These are phyloP conservation scores for Acer saccharum DNA, from an alignment of 345 rosid genomes.

Conservation along the genomic window DNA sequence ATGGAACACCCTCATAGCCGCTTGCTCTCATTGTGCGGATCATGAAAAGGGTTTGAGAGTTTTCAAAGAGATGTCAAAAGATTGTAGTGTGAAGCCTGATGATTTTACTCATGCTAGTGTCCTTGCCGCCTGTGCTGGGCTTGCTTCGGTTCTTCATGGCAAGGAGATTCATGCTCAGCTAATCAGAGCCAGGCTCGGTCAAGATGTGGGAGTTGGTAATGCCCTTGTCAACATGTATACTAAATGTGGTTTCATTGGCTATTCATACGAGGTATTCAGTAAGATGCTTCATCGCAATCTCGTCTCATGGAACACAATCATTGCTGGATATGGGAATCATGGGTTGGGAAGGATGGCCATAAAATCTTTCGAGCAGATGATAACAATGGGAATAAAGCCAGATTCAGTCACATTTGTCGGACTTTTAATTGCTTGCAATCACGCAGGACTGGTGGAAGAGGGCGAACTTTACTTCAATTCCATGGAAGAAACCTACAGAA, in stretches of 20 bases:
- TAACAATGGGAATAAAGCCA: slow-evolving; percentile 37
- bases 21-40: slow-evolving; percentile 42
- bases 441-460: slow-evolving; percentile 56
- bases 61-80: slow-evolving; percentile 43
- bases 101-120: slow-evolving; percentile 52
- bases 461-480: slow-evolving; percentile 46
- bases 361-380: slow-evolving; percentile 52
- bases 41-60: slow-evolving; percentile 46
- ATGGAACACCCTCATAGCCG: slow-evolving; percentile 53
- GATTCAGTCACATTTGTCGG: slow-evolving; percentile 62
- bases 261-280: slow-evolving; percentile 40
- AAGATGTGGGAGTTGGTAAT: slow-evolving; percentile 52
- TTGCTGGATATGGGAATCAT: slow-evolving; percentile 58
- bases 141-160: slow-evolving; percentile 50
- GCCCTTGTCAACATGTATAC: slow-evolving; percentile 71
- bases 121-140: slow-evolving; percentile 55
- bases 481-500: slow-evolving; percentile 47
- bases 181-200: slow-evolving; percentile 35
- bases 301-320: slow-evolving; percentile 69
- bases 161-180: slow-evolving; percentile 58
- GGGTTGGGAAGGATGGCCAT: slow-evolving; percentile 54
- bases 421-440: slow-evolving; percentile 64
- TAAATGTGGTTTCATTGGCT: slow-evolving; percentile 58
- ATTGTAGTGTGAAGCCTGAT: slow-evolving; percentile 31
- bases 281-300: slow-evolving; percentile 44